phyloP scores from a whole-genome alignment of 257 asterid species.

The Voacanga thouarsii region DNA sequence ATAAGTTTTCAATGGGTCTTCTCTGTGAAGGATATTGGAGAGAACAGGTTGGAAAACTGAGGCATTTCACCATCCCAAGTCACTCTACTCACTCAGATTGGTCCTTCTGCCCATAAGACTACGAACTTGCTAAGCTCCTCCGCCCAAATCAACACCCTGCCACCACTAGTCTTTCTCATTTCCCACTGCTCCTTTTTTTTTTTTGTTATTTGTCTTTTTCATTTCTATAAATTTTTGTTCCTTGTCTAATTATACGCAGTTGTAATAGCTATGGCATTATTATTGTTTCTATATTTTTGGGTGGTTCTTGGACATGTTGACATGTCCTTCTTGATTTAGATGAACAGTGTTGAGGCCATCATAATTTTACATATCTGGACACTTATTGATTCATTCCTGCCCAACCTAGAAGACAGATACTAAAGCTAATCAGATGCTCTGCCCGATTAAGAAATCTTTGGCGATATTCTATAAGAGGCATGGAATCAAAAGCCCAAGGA shows the following conservation, averaged over 20 bases:
- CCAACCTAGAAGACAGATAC: no score
- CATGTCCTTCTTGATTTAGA: background rate
- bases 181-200: background rate
- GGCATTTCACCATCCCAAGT: constrained; percentile 77
- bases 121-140: background rate
- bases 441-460: no score
- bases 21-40: constrained; percentile 66
- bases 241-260: background rate
- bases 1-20: constrained; percentile 66
- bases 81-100: constrained; percentile 40
- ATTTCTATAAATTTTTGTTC: background rate
- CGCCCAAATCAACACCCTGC: background rate
- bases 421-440: no score
- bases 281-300: background rate
- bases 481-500: no score
- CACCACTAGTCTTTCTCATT: background rate
- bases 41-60: constrained; percentile 56
- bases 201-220: background rate
- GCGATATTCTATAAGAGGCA: no score
- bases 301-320: background rate
- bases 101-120: constrained; percentile 63
- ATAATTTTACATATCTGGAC: no score
- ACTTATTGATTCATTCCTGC: no score
- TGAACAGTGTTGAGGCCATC: background rate
- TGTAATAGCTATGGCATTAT: background rate